phyloP scores from a whole-genome alignment of 192 early-diverging fungal genomes.

The Funneliformis mosseae region DNA sequence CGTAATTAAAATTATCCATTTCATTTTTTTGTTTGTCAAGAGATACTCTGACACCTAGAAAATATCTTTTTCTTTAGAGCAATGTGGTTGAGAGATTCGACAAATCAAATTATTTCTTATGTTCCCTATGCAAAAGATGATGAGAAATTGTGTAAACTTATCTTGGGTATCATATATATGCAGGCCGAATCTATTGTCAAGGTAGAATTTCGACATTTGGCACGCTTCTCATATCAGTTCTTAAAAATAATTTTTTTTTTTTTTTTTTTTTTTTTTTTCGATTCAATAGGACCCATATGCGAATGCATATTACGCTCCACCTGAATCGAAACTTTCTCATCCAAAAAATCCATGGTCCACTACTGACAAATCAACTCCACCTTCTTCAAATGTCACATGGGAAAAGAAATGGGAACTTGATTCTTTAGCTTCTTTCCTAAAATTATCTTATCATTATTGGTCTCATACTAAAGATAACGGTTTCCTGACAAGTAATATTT shows the following conservation, averaged over 20 bases:
- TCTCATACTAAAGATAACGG: conserved; percentile 46
- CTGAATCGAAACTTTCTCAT: conserved; percentile 40
- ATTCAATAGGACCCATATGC: conserved; percentile 51
- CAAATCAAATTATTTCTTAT: conserved; percentile 33
- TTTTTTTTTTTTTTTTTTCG: conserved; percentile 9
- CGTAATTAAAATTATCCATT: conserved; percentile 7
- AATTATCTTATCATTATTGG: conserved; percentile 58
- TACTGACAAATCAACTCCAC: conserved; percentile 49
- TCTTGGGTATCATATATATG: conserved; percentile 3
- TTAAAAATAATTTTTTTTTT: background rate
- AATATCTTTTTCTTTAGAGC: conserved; percentile 38
- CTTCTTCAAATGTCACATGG: conserved; percentile 44
- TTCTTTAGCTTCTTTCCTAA: conserved; percentile 66
- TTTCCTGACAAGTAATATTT: conserved; percentile 43
- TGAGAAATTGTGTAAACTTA: background rate
- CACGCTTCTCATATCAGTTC: background rate
- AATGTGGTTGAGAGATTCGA: conserved; percentile 76
- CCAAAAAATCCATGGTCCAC: conserved; percentile 39
- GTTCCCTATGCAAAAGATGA: background rate
- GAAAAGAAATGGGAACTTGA: conserved; percentile 76
- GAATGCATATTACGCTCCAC: conserved; percentile 67
- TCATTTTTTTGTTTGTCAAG: background rate
- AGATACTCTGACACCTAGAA: background rate
- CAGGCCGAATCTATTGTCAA: conserved; percentile 1
- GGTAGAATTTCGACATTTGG: background rate